These are phyloP conservation scores for Penicillium sumatraense DNA, from an alignment of 2,329 filamentous ascomycete species.

Conservation along the genomic window DNA sequence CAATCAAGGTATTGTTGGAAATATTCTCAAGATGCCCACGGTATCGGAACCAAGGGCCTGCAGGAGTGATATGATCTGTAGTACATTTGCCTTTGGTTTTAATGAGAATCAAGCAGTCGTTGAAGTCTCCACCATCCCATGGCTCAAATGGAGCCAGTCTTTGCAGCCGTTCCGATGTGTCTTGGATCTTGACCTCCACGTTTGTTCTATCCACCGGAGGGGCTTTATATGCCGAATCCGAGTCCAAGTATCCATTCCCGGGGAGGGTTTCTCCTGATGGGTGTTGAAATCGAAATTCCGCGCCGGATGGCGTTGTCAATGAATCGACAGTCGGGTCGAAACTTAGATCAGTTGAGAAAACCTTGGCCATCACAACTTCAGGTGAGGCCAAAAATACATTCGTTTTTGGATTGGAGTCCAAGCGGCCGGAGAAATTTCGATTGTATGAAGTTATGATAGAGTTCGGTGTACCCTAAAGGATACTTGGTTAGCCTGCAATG, in stretches of 20 bases:
- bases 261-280: constrained; percentile 83
- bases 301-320: constrained; percentile 90
- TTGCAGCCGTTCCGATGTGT: constrained; percentile 66
- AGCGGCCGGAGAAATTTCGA: constrained; percentile 98
- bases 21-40: constrained; percentile 99
- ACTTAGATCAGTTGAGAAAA: constrained; percentile 77
- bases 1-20: constrained; percentile 99
- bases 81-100: constrained; percentile 95
- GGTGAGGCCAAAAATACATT: constrained; percentile 91
- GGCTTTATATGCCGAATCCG: constrained; percentile 90
- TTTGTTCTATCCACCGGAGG: constrained; percentile 62
- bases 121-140: constrained; percentile 89
- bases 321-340: constrained; percentile 94
- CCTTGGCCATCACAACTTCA: constrained; percentile 82
- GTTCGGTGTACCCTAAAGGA: constrained; percentile 71
- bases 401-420: constrained; percentile 90
- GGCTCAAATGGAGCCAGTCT: constrained; percentile 79
- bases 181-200: constrained; percentile 77
- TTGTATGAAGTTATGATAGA: constrained; percentile 98
- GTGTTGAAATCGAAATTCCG: constrained; percentile 83
- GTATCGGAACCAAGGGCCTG: constrained; percentile 97
- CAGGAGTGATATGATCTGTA: constrained; percentile 96
- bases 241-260: constrained; percentile 79
- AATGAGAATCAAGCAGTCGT: constrained; percentile 85
- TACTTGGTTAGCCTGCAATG: constrained; percentile 61